phyloP scores from a whole-genome alignment of 352 stramenopile species.

The Phytophthora fragariae region DNA sequence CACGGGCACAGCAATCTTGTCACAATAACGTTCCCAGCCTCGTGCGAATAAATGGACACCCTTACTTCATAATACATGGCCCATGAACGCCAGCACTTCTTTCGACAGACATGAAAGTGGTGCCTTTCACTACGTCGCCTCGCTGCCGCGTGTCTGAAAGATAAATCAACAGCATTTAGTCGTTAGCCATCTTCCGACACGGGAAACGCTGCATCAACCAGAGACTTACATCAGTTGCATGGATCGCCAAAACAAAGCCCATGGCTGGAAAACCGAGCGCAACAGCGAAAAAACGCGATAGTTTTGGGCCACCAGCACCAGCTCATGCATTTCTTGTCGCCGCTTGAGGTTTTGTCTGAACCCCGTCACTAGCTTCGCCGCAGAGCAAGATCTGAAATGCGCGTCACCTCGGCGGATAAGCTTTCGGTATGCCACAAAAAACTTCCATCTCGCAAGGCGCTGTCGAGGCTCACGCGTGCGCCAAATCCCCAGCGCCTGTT shows the following conservation, averaged over 20 bases:
- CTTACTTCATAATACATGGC: constrained; percentile 45
- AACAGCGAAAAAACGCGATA: constrained; percentile 38
- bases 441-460: constrained; percentile 55
- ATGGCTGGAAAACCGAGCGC: constrained; percentile 46
- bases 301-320: constrained; percentile 26
- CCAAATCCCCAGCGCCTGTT: constrained; percentile 56
- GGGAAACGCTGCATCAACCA: not conserved
- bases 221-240: constrained; percentile 53
- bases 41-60: not conserved
- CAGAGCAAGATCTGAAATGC: constrained; percentile 36
- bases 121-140: constrained; percentile 43
- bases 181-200: not conserved
- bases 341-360: constrained; percentile 33
- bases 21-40: too few relatives aligned
- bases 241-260: constrained; percentile 51
- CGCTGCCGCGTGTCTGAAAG: constrained; percentile 46
- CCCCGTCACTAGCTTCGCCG: constrained; percentile 32
- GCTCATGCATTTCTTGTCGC: constrained; percentile 36
- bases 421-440: constrained; percentile 47
- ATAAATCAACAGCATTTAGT: constrained; percentile 6
- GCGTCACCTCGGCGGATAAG: constrained; percentile 37
- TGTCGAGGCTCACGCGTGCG: constrained; percentile 51
- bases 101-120: constrained; percentile 13
- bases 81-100: constrained; percentile 26
- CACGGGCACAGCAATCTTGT: too few relatives aligned